These are phyloP conservation scores for Tulasnella sp. DNA, from an alignment of 768 basidiomycete genomes.

Conservation along the genomic window DNA sequence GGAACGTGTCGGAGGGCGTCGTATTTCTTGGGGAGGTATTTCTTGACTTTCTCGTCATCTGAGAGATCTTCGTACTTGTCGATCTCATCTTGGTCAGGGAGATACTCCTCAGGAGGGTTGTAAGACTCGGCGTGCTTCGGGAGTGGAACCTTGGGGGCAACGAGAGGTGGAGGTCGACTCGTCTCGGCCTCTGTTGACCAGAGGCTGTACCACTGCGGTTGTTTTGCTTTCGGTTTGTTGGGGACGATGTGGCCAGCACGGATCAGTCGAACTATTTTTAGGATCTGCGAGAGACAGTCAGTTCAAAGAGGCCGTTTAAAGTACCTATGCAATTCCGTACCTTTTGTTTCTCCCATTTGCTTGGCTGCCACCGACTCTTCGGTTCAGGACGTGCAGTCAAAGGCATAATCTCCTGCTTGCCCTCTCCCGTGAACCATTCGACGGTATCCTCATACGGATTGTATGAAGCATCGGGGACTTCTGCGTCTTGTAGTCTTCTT, in stretches of 20 bases:
- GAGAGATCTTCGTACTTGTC: constrained; percentile 74
- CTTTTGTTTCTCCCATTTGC: constrained; percentile 99
- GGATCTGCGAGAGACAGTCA: constrained; percentile 44
- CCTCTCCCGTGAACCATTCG: constrained; percentile 96
- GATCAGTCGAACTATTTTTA: constrained; percentile 99
- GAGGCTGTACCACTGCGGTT: constrained; percentile 70
- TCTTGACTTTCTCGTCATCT: constrained; percentile 77
- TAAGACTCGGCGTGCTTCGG: constrained; percentile 96
- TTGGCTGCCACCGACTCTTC: constrained; percentile 91
- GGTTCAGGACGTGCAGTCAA: constrained; percentile 85
- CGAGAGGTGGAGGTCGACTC: constrained; percentile 70
- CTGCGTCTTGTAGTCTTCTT: constrained; percentile 73
- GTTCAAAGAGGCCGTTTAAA: not conserved
- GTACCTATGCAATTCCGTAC: constrained; percentile 29
- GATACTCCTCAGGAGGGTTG: constrained; percentile 95
- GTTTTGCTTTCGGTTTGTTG: constrained; percentile 67
- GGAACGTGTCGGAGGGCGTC: constrained; percentile 79
- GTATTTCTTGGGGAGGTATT: constrained; percentile 84
- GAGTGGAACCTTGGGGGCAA: constrained; percentile 81
- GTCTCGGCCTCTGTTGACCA: constrained; percentile 63
- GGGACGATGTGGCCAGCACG: constrained; percentile 89
- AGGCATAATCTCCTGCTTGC: constrained; percentile 92
- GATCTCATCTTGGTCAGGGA: constrained; percentile 72
- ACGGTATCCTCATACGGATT: constrained; percentile 89
- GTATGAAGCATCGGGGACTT: constrained; percentile 82